phyloP scores from a whole-genome alignment of 768 basidiomycete species.

The Amanita muscaria region DNA sequence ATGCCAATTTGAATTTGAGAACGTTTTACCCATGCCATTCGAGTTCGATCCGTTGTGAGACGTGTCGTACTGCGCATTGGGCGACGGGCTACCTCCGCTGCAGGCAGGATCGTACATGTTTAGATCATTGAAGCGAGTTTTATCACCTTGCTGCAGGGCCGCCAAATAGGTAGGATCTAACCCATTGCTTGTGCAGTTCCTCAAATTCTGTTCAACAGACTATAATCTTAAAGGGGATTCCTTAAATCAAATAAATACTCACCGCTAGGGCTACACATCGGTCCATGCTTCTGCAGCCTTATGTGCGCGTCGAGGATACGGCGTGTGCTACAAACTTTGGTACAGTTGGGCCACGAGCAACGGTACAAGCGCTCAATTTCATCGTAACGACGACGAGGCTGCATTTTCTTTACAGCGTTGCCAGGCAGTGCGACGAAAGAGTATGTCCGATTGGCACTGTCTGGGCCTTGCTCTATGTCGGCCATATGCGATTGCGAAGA shows the following conservation, averaged over 20 bases:
- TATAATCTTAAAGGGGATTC: constrained; percentile 13
- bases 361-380: constrained; percentile 92
- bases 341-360: constrained; percentile 71
- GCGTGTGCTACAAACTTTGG: constrained; percentile 86
- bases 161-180: constrained; percentile 16
- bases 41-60: too few relatives aligned
- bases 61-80: too few relatives aligned
- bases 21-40: too few relatives aligned
- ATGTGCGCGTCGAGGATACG: constrained; percentile 98
- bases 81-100: too few relatives aligned
- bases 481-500: constrained; percentile 16
- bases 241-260: constrained; percentile 21
- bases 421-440: too few relatives aligned
- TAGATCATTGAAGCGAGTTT: constrained; percentile 22
- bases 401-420: constrained; percentile 73
- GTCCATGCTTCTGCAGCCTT: constrained; percentile 95
- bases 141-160: constrained; percentile 24
- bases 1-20: too few relatives aligned
- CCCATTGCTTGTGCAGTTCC: constrained; percentile 92
- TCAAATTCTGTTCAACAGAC: constrained; percentile 72
- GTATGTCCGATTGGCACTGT: too few relatives aligned
- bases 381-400: constrained; percentile 80
- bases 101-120: constrained; percentile 22
- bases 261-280: constrained; percentile 87
- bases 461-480: constrained; percentile 14